Conservation (phyloP, 2,329 filamentous ascomycete species). For the Pestalotiopsis fici region DNA sequence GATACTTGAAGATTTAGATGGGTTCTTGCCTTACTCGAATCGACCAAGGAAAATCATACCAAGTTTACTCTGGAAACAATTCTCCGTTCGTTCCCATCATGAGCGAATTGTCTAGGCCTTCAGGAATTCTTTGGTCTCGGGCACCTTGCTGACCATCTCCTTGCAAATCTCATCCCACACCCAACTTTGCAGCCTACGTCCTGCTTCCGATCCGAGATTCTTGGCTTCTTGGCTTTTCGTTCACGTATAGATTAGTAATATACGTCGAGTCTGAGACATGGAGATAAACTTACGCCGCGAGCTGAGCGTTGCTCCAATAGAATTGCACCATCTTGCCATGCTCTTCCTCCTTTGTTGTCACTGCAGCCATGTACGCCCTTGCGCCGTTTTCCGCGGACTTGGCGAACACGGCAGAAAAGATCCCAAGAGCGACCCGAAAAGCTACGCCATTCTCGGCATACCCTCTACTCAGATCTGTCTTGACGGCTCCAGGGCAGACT, state of each 20-base stretch:
- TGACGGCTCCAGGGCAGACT: constrained; percentile 25
- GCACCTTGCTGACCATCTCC: constrained; percentile 21
- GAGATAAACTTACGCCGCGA: constrained; percentile 17
- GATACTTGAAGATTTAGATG: too few species aligned
- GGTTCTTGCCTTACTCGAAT: too few species aligned
- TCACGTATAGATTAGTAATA: neutral
- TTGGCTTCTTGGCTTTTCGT: constrained; percentile 14
- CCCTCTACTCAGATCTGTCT: constrained; percentile 18
- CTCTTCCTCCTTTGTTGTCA: constrained; percentile 20
- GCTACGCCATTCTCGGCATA: constrained; percentile 10
- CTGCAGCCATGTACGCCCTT: constrained; percentile 22
- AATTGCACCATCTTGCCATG: constrained; percentile 26
- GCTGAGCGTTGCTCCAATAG: constrained; percentile 20
- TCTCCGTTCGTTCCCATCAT: neutral
- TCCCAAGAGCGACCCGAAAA: constrained; percentile 7
- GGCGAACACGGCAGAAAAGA: constrained; percentile 18
- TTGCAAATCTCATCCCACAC: constrained; percentile 24
- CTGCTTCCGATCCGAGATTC: constrained; percentile 16
- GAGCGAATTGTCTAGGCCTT: neutral
- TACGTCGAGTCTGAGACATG: neutral
- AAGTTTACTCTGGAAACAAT: too few species aligned
- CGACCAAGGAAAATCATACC: too few species aligned
- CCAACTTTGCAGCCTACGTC: constrained; percentile 18
- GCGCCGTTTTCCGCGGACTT: constrained; percentile 26
- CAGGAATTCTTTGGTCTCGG: constrained; percentile 14